Conservation (phyloP, 306 rosid species). For the Cicer chorassanicum region DNA sequence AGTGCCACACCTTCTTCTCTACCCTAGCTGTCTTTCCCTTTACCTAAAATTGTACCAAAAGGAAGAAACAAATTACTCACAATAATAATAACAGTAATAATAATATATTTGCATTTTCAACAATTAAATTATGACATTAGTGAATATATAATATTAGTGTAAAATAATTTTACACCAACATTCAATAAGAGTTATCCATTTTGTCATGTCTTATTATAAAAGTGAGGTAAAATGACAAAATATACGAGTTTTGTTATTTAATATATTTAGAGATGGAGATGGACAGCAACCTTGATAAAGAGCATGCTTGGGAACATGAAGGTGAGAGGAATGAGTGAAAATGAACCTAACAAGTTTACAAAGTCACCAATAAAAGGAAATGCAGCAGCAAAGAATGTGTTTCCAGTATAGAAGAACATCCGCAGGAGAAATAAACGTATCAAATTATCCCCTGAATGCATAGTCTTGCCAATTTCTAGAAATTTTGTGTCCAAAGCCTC, state of each 20-base stretch:
- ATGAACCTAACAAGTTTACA: conserved; percentile 62
- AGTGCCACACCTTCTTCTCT: conserved; percentile 64
- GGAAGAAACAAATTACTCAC: neutral
- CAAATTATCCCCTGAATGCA: conserved; percentile 56
- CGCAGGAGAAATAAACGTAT: conserved; percentile 52
- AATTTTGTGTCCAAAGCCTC: conserved; percentile 61
- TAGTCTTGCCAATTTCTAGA: conserved; percentile 46
- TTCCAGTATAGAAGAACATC: conserved; percentile 43
- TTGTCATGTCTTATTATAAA: too few relatives aligned
- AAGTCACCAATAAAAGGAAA: conserved; percentile 71
- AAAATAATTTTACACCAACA: too few relatives aligned
- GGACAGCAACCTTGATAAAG: conserved; percentile 63
- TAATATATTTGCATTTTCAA: too few relatives aligned
- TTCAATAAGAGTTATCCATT: too few relatives aligned
- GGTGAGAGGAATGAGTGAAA: conserved; percentile 61
- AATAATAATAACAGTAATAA: neutral
- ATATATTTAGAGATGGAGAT: neutral
- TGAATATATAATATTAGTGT: too few relatives aligned
- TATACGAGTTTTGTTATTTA: too few relatives aligned
- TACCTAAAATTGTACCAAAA: conserved; percentile 44
- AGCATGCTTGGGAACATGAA: conserved; percentile 68
- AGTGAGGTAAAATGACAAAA: too few relatives aligned
- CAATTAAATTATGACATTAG: too few relatives aligned
- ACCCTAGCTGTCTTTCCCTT: conserved; percentile 57
- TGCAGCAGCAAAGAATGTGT: conserved; percentile 57